Percentiles rank a stretch among this genome's conserved stretches.
Evolutionary conservation across 345 rosid genomes (phyloP).

Genomic region (Noccaea bulbosa): DNA sequence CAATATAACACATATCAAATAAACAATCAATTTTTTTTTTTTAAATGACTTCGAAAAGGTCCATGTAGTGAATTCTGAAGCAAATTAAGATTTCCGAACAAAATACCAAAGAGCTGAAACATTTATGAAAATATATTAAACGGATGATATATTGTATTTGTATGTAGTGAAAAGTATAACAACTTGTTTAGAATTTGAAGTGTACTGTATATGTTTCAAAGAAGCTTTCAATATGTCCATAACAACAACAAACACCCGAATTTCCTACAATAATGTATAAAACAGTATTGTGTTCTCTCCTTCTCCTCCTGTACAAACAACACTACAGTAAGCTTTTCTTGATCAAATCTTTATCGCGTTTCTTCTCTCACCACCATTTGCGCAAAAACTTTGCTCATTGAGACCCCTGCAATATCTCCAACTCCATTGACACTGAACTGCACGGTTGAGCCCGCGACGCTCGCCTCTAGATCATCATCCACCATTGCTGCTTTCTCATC

Average conservation of each 20-base stretch:
- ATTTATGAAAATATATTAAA: neutral
- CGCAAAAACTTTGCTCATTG: slow-evolving; percentile 70
- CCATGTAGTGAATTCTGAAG: neutral
- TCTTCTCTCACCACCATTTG: slow-evolving; percentile 74
- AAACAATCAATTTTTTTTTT: no score
- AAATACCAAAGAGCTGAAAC: neutral
- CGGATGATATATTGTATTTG: no score
- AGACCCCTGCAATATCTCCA: slow-evolving; percentile 52
- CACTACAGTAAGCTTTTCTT: slow-evolving; percentile 18
- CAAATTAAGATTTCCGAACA: neutral
- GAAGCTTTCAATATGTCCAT: no score
- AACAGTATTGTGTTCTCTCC: slow-evolving; percentile 13
- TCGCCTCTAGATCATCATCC: slow-evolving; percentile 38
- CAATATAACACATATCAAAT: neutral
- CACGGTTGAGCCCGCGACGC: slow-evolving; percentile 27
- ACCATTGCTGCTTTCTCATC: slow-evolving; percentile 45
- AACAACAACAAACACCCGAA: slow-evolving; percentile 3
- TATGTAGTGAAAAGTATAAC: slow-evolving; percentile 1
- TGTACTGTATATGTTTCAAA: slow-evolving; percentile 14
- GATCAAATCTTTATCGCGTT: slow-evolving; percentile 37
- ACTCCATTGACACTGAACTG: slow-evolving; percentile 46
- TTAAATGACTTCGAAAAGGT: neutral
- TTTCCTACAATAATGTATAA: slow-evolving; percentile 9
- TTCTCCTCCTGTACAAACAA: slow-evolving; percentile 32
- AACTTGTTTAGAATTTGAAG: slow-evolving; percentile 7